Evolutionary conservation across 1,284 basidiomycete genomes (phyloP), one percentile per base, ranked within the genome.

Genomic region (Sanghuangporus weigelae): DNA sequence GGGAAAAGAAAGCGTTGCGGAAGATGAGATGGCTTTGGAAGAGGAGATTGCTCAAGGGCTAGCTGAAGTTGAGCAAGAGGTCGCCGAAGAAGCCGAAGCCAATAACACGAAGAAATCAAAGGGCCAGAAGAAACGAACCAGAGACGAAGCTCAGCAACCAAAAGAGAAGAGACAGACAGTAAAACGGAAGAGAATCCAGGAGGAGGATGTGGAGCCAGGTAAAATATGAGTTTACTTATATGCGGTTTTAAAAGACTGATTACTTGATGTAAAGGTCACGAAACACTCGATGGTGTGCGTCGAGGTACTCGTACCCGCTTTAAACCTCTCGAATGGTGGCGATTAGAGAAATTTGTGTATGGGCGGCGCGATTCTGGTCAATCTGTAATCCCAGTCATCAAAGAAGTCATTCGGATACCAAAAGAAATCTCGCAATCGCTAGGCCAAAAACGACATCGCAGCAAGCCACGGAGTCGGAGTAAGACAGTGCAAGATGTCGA

Each of bases 291-390:
- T 19, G 92, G 91, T 38, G 78, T 92, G 2, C 87, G 95, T 7
- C 86, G 92, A 54, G 88, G 92, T 38, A 80, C 79, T 56, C 87
- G 96, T 21, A 79, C 83, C 60, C 85, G 88, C 14, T 88, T 87
- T 69, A 78, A 79, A 55, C 97, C 96, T 1, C 79, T 99, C 35
- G 90, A 94, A 48, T 97, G 83, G 78, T 99, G 97, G 97, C 85
- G 93, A n/a, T 86, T 87, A 67, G 96, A 99, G 74, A 89, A 87
- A 66, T 84, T 94, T 31, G 86, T 95, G 7, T 98, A 95, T 69
- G 87, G 85, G 3, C 81, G 85, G 16, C 77, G 81, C 60, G 78
- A 82, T 66, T 70, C 78, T 26, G 85, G 84, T 4, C 73, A 77
- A 14, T 77, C 84, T 12, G 78, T 84, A n/a, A 85, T 90, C 7